Conservation (phyloP, 371 early-diverging fungal genomes). For the Lichtheimia hyalospora region DNA sequence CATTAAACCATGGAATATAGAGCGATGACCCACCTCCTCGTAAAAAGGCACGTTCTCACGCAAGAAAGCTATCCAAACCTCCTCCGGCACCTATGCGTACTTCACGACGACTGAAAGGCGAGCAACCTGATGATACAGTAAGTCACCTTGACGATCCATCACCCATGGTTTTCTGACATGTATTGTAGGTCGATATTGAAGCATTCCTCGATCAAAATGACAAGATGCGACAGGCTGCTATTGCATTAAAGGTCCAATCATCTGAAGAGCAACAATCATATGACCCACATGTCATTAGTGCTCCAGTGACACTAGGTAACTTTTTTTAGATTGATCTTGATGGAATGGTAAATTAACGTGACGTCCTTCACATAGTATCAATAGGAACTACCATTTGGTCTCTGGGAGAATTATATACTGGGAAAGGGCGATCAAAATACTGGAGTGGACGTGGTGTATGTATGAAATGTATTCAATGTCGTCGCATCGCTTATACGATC, state of each 20-base stretch:
- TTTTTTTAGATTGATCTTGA: background rate
- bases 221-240: conserved; percentile 21
- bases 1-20: background rate
- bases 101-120: conserved; percentile 40
- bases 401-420: conserved; percentile 33
- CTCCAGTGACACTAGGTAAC: conserved; percentile 40
- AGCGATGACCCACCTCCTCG: conserved; percentile 11
- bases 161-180: too few relatives aligned
- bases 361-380: conserved; percentile 11
- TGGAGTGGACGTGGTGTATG: conserved; percentile 51
- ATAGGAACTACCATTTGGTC: conserved; percentile 51
- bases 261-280: conserved; percentile 7
- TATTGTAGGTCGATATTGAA: conserved; percentile 28
- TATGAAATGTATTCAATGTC: background rate
- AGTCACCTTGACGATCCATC: background rate
- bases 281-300: conserved; percentile 16
- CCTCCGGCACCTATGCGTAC: conserved; percentile 16
- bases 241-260: conserved; percentile 1
- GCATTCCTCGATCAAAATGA: conserved; percentile 39
- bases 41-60: conserved; percentile 9
- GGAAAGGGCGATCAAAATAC: conserved; percentile 31
- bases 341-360: too few relatives aligned
- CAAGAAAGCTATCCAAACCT: conserved; percentile 4
- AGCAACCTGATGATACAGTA: conserved; percentile 42
- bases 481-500: background rate